Percentiles rank a stretch among this genome's conserved stretches.
Conservation (phyloP, 192 early-diverging fungal species). For the Pecoramyces ruminantium region DNA sequence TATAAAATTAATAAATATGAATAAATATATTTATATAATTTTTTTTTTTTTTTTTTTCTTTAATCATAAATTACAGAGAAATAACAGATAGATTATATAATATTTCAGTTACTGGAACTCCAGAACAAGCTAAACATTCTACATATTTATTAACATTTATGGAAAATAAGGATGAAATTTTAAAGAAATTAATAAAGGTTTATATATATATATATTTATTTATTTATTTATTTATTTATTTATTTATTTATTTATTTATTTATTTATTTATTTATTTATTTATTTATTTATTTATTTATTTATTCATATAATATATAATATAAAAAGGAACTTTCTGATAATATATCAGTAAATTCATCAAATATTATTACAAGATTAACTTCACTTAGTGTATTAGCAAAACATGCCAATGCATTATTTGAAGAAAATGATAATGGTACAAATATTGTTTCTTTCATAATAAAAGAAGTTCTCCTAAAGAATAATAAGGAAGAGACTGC, state of each 20-base stretch:
- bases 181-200: slow-evolving; percentile 29
- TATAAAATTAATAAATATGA: too few relatives aligned
- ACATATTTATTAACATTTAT: slow-evolving; percentile 49
- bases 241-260: too few relatives aligned
- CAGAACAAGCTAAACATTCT: slow-evolving; percentile 52
- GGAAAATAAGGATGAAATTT: slow-evolving; percentile 18
- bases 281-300: too few relatives aligned
- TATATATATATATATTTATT: too few relatives aligned
- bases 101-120: slow-evolving; percentile 27
- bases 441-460: neutral
- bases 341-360: neutral
- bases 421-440: neutral
- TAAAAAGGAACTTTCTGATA: neutral
- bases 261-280: too few relatives aligned
- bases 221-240: too few relatives aligned
- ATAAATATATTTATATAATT: too few relatives aligned
- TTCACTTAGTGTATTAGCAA: neutral
- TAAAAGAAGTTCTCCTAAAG: neutral
- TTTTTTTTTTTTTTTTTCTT: slow-evolving; percentile 3
- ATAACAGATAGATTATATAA: slow-evolving; percentile 16
- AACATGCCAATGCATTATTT: neutral
- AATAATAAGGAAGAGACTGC: neutral
- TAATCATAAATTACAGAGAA: slow-evolving; percentile 8
- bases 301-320: too few relatives aligned
- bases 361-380: neutral